Conservation (phyloP, 768 basidiomycete species). For the Trametes maxima region DNA sequence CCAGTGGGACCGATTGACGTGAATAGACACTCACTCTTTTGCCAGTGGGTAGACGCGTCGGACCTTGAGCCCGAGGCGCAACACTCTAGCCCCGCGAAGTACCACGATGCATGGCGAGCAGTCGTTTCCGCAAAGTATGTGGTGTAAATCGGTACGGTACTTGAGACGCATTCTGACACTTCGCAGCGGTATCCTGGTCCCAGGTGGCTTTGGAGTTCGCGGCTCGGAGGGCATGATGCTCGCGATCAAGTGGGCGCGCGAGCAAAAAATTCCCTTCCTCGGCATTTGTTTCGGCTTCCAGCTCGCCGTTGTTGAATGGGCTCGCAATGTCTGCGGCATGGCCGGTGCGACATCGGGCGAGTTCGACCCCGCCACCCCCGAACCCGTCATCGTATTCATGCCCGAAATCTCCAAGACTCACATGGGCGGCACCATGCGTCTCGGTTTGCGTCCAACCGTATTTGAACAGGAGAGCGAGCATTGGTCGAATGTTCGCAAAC, state of each 20-base stretch:
- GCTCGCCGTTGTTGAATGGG: slow-evolving; percentile 94
- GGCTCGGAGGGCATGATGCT: slow-evolving; percentile 98
- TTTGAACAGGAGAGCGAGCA: slow-evolving; percentile 70
- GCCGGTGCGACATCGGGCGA: slow-evolving; percentile 86
- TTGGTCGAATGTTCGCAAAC: slow-evolving; percentile 71
- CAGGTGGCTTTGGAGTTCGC: slow-evolving; percentile 92
- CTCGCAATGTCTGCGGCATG: slow-evolving; percentile 77
- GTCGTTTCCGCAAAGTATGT: slow-evolving; percentile 87
- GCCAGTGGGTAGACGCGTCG: slow-evolving; percentile 94
- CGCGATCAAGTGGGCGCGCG: slow-evolving; percentile 96
- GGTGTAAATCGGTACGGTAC: not conserved
- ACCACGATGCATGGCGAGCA: slow-evolving; percentile 94
- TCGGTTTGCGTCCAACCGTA: slow-evolving; percentile 96
- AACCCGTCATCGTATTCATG: slow-evolving; percentile 94
- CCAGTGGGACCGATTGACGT: too few relatives aligned
- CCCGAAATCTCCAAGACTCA: slow-evolving; percentile 98
- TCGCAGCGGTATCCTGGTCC: slow-evolving; percentile 89
- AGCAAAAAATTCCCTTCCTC: slow-evolving; percentile 92
- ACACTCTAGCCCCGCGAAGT: slow-evolving; percentile 77
- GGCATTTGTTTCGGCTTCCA: slow-evolving; percentile 99
- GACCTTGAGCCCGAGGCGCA: slow-evolving; percentile 85
- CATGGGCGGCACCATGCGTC: slow-evolving; percentile 99
- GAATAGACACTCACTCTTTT: not conserved
- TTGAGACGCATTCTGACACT: not conserved
- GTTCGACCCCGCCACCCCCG: slow-evolving; percentile 60